Percentiles rank a stretch among this genome's conserved stretches.
phyloP scores from a whole-genome alignment of 495 filamentous ascomycete species.

The Penicillium riverlandense region DNA sequence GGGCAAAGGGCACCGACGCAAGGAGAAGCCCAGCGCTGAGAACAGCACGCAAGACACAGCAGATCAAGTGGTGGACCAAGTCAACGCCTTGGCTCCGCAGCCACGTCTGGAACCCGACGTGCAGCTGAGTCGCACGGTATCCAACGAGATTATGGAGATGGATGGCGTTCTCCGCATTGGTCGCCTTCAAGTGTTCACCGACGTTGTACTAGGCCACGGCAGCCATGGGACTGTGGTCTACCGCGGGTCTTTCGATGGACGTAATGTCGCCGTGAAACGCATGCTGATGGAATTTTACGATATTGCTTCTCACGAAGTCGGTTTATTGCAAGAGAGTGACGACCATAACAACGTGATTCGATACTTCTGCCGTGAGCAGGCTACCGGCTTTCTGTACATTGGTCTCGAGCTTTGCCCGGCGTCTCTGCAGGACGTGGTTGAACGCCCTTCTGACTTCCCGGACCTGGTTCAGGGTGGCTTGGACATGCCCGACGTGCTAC shows the following conservation, averaged over 20 bases:
- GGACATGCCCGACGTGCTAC: conserved; percentile 59
- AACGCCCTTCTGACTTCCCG: conserved; percentile 57
- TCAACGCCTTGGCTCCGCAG: conserved; percentile 30
- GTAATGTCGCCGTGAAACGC: conserved; percentile 90
- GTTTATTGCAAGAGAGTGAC: conserved; percentile 83
- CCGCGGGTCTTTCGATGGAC: conserved; percentile 78
- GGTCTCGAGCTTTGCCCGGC: conserved; percentile 93
- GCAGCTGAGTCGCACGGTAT: conserved; percentile 29
- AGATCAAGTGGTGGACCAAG: conserved; percentile 36
- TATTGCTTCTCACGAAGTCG: conserved; percentile 89
- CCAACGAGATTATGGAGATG: conserved; percentile 33
- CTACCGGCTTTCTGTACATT: conserved; percentile 90
- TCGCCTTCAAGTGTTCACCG: conserved; percentile 64
- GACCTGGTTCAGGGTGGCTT: conserved; percentile 43
- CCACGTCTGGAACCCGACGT: conserved; percentile 52
- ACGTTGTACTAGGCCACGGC: conserved; percentile 67
- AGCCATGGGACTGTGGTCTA: conserved; percentile 86
- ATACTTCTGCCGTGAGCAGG: conserved; percentile 86
- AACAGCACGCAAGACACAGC: conserved; percentile 32
- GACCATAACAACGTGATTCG: conserved; percentile 95
- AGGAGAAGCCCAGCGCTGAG: conserved; percentile 40
- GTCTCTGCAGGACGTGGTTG: conserved; percentile 81
- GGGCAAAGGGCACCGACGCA: conserved; percentile 66
- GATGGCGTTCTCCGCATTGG: conserved; percentile 59
- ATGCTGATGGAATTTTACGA: conserved; percentile 95